Conservation (phyloP, 202 grass and related monocot species). For the Hordeum pubiflorum region DNA sequence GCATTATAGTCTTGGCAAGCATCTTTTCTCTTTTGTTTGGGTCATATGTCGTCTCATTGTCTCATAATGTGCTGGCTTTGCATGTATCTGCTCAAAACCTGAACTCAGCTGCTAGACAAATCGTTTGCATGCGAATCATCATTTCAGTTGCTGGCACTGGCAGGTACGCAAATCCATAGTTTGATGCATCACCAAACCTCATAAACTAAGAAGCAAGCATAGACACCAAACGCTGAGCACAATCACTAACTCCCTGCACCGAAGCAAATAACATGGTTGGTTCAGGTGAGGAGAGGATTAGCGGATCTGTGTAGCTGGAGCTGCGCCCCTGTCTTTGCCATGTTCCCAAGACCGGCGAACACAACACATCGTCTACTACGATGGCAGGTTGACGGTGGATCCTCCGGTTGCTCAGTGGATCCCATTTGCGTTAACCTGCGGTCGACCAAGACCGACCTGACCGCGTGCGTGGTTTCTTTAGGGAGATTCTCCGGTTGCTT, state of each 20-base stretch:
- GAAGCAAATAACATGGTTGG: no score
- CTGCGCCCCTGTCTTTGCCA: not conserved
- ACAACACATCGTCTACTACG: not conserved
- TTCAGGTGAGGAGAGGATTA: no score
- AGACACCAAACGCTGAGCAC: not conserved
- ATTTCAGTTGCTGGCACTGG: not conserved
- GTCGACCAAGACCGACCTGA: not conserved
- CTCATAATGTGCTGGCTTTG: not conserved
- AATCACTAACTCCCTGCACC: not conserved
- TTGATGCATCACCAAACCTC: not conserved
- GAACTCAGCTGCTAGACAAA: no score
- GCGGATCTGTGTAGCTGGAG: constrained; percentile 5
- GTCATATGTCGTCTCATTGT: not conserved
- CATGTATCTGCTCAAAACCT: not conserved
- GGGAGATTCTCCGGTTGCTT: not conserved
- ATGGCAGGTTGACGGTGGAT: not conserved
- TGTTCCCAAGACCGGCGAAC: not conserved
- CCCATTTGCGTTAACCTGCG: not conserved
- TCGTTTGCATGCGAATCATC: not conserved
- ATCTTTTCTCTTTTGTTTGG: not conserved
- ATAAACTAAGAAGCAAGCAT: not conserved
- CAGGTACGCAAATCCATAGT: not conserved
- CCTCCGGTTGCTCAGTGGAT: not conserved
- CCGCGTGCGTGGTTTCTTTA: not conserved
- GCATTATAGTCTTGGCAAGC: not conserved